Evolutionary conservation across 2,329 filamentous ascomycete species (phyloP).

Genomic region (Phaeoacremonium minimum): DNA sequence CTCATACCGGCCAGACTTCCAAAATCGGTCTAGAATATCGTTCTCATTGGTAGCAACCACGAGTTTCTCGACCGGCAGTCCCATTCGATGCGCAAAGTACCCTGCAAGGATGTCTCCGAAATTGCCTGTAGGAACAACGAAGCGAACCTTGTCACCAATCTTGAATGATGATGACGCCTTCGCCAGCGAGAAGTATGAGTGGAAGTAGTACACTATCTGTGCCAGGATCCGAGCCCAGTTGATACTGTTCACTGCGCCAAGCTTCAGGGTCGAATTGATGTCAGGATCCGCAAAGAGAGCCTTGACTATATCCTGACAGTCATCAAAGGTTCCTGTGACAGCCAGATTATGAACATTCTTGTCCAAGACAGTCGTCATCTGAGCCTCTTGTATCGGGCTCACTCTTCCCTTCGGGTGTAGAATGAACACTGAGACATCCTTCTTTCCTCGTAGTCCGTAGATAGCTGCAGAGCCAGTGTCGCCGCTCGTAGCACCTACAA

Average conservation of each 20-base stretch:
- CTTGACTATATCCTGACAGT: slow-evolving; percentile 97
- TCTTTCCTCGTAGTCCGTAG: slow-evolving; percentile 90
- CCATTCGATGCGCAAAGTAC: slow-evolving; percentile 67
- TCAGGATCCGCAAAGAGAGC: slow-evolving; percentile 82
- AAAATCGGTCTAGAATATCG: slow-evolving; percentile 94
- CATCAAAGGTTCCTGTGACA: slow-evolving; percentile 88
- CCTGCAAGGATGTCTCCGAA: slow-evolving; percentile 93
- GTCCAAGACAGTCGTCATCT: slow-evolving; percentile 94
- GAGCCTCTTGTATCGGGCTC: slow-evolving; percentile 87
- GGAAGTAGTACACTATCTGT: slow-evolving; percentile 96
- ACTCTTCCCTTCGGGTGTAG: slow-evolving; percentile 88
- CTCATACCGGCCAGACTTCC: slow-evolving; percentile 84
- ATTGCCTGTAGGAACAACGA: slow-evolving; percentile 91
- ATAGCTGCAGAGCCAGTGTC: slow-evolving; percentile 94
- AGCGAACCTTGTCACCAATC: slow-evolving; percentile 67
- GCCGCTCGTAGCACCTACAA: slow-evolving; percentile 82
- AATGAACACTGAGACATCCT: slow-evolving; percentile 95
- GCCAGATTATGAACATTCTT: slow-evolving; percentile 89
- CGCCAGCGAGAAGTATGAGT: slow-evolving; percentile 82
- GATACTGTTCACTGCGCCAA: slow-evolving; percentile 94
- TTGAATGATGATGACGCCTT: slow-evolving; percentile 56
- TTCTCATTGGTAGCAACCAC: slow-evolving; percentile 96
- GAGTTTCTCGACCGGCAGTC: slow-evolving; percentile 76
- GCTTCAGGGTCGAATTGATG: slow-evolving; percentile 75
- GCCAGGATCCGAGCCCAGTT: slow-evolving; percentile 94